These are phyloP conservation scores for Colletotrichum spinosum DNA, from an alignment of 2,329 filamentous ascomycete genomes.

Conservation along the genomic window DNA sequence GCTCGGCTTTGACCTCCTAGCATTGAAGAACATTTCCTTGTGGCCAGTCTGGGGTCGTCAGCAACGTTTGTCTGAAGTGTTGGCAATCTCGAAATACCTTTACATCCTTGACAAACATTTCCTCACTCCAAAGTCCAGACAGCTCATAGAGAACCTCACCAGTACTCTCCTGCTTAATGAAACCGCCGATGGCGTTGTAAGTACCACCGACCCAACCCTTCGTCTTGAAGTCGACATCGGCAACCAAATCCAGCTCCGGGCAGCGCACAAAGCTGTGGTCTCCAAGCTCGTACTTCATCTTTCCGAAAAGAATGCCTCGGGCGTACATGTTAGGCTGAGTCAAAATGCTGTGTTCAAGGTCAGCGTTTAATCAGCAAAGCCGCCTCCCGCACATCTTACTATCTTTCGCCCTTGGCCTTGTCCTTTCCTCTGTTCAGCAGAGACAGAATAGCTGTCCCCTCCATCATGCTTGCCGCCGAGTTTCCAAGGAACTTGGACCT, in stretches of 20 bases:
- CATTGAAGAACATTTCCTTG: slow-evolving; percentile 91
- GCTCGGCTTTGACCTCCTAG: slow-evolving; percentile 80
- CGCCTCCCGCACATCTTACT: slow-evolving; percentile 68
- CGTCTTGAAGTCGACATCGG: slow-evolving; percentile 97
- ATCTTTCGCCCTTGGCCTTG: slow-evolving; percentile 79
- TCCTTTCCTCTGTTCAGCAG: slow-evolving; percentile 81
- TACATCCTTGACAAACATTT: slow-evolving; percentile 92
- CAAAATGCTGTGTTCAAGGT: slow-evolving; percentile 72
- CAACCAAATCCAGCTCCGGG: slow-evolving; percentile 85
- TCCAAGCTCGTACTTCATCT: slow-evolving; percentile 99
- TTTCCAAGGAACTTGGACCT: slow-evolving; percentile 96
- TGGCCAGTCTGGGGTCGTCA: slow-evolving; percentile 76
- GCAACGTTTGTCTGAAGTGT: not conserved
- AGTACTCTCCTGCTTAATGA: slow-evolving; percentile 87
- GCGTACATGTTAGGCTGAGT: slow-evolving; percentile 99
- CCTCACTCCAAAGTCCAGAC: slow-evolving; percentile 91
- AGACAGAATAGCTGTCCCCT: slow-evolving; percentile 89
- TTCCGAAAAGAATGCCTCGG: slow-evolving; percentile 94
- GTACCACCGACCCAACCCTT: slow-evolving; percentile 97
- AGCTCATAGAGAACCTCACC: slow-evolving; percentile 92
- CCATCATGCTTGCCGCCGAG: slow-evolving; percentile 98
- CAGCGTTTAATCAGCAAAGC: slow-evolving; percentile 21
- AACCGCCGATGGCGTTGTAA: slow-evolving; percentile 95
- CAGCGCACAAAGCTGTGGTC: slow-evolving; percentile 95
- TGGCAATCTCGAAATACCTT: slow-evolving; percentile 60